A percentile compares a stretch with the other conserved stretches of the same genome.
phyloP scores from a whole-genome alignment of 176 grass and related monocot genomes.

The Miscanthus lutarioriparius region DNA sequence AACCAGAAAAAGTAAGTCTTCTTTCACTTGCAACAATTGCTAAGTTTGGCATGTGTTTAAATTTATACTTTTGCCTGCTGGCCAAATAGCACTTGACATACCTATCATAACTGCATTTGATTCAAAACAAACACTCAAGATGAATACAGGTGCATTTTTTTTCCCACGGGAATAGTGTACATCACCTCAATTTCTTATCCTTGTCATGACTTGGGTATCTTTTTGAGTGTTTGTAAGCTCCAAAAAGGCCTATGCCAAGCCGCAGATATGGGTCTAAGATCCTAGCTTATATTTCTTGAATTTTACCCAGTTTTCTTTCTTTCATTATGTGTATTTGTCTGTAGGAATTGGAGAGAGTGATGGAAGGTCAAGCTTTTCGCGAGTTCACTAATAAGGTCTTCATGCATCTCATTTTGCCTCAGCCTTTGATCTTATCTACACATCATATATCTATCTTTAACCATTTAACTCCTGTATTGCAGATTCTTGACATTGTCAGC shows the following conservation, averaged over 20 bases:
- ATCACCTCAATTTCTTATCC: constrained; percentile 4
- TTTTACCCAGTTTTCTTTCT: neutral
- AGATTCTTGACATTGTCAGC: constrained; percentile 81
- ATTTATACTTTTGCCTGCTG: neutral
- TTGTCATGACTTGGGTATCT: constrained; percentile 5
- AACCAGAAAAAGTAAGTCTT: constrained; percentile 71
- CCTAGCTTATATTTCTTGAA: neutral
- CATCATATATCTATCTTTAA: neutral
- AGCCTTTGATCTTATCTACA: neutral
- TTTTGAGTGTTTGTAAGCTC: neutral
- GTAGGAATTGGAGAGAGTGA: constrained; percentile 71
- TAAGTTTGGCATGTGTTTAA: neutral
- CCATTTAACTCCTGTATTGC: constrained; percentile 1
- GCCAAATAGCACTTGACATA: neutral
- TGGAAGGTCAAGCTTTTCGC: constrained; percentile 55
- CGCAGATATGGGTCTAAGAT: neutral
- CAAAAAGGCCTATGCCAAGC: neutral
- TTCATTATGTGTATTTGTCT: constrained; percentile 15
- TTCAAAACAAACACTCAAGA: neutral
- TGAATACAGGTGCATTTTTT: neutral
- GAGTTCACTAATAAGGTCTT: constrained; percentile 71
- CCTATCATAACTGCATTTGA: constrained; percentile 9
- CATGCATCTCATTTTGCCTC: neutral
- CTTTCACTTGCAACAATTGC: neutral
- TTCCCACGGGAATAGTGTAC: neutral